A percentile compares a stretch with the other conserved stretches of the same genome.
Evolutionary conservation across 352 stramenopile species (phyloP).

Genomic region (Pythium periplocum): DNA sequence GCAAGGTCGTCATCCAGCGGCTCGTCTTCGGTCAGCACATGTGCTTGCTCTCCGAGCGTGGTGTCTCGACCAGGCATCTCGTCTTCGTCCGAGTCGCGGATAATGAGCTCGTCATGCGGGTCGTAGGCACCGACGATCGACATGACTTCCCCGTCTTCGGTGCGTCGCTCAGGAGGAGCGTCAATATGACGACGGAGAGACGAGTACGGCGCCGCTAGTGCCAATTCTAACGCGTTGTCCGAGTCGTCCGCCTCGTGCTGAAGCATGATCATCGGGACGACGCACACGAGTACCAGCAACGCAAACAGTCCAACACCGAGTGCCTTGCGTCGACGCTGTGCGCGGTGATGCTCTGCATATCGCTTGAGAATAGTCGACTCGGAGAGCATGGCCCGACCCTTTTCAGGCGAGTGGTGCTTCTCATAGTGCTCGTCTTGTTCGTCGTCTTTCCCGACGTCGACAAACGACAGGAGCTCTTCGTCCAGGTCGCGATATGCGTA

Average conservation of each 20-base stretch:
- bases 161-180: too few species aligned
- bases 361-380: conserved; percentile 19
- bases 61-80: too few species aligned
- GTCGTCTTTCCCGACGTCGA: conserved; percentile 1
- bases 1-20: too few species aligned
- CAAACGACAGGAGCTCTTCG: conserved; percentile 17
- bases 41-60: too few species aligned
- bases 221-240: conserved; percentile 7
- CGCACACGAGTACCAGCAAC: conserved; percentile 8
- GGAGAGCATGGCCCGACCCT: conserved; percentile 1
- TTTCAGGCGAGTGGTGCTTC: conserved; percentile 13
- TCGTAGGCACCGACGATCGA: neutral
- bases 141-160: neutral
- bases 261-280: conserved; percentile 15
- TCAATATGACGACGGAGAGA: conserved; percentile 3
- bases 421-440: conserved; percentile 9
- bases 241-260: neutral
- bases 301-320: conserved; percentile 13
- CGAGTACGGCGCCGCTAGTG: conserved; percentile 13
- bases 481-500: conserved; percentile 22
- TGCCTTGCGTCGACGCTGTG: conserved; percentile 16
- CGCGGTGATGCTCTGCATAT: conserved; percentile 17
- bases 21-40: too few species aligned
- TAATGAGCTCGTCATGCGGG: too few species aligned
- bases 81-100: too few species aligned